Conservation (phyloP, 176 grass and related monocot species). For the Carex littledalei region DNA sequence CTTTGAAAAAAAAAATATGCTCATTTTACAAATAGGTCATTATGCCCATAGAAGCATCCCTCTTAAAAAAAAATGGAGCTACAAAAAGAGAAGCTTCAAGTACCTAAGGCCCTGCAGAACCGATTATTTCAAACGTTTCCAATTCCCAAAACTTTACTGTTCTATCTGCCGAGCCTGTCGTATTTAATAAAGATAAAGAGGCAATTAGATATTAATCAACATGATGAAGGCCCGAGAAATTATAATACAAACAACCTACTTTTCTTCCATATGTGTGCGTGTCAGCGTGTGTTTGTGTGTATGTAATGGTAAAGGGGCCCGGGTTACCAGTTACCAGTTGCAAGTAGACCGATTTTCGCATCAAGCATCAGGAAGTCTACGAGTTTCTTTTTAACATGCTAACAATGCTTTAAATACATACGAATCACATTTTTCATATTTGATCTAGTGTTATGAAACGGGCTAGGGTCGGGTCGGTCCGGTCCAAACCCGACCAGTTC, state of each 20-base stretch:
- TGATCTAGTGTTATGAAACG: too few species aligned
- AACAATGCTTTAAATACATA: too few species aligned
- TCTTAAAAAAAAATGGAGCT: not conserved
- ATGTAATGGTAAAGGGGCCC: not conserved
- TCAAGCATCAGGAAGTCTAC: too few species aligned
- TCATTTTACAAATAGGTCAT: too few species aligned
- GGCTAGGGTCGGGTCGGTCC: too few species aligned
- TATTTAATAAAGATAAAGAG: conserved; percentile 17
- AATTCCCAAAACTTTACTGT: conserved; percentile 98
- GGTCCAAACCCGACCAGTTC: too few species aligned
- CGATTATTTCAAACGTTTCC: conserved; percentile 98
- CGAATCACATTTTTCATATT: too few species aligned
- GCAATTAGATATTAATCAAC: conserved; percentile 12
- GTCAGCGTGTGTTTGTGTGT: not conserved
- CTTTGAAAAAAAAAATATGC: too few species aligned
- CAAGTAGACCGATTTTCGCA: too few species aligned
- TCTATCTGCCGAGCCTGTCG: conserved; percentile 71
- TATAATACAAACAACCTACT: not conserved
- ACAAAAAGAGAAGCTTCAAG: not conserved
- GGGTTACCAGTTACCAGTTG: conserved; percentile 74
- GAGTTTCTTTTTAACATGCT: too few species aligned
- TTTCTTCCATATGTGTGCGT: not conserved
- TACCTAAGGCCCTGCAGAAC: conserved; percentile 91
- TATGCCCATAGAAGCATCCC: too few species aligned
- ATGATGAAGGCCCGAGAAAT: not conserved